These are phyloP conservation scores for Eimeria necatrix DNA, from an alignment of 169 alveolate species.

Conservation along the genomic window DNA sequence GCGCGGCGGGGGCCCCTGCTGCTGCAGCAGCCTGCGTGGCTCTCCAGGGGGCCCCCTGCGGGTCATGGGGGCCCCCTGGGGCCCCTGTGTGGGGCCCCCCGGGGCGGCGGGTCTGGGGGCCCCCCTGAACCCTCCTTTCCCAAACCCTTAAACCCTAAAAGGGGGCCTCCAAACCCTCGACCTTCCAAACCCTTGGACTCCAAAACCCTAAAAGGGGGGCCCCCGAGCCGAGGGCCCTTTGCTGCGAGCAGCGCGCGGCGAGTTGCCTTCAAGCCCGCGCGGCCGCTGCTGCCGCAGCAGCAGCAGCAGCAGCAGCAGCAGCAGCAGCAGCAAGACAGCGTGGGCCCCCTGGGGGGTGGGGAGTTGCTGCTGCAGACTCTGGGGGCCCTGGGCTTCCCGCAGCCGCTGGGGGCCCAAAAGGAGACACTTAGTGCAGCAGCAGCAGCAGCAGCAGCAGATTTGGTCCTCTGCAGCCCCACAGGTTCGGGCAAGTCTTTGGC, in stretches of 20 bases:
- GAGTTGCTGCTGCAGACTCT: neutral
- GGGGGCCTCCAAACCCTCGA: neutral
- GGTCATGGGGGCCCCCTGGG: neutral
- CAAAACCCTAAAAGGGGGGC: neutral
- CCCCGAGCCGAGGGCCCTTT: neutral
- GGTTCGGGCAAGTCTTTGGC: conserved; percentile 57
- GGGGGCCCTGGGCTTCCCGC: conserved; percentile 10
- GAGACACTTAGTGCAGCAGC: neutral
- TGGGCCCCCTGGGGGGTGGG: neutral
- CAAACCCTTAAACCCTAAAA: neutral
- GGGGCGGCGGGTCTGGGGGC: neutral
- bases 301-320: neutral
- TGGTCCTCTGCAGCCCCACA: conserved; percentile 45
- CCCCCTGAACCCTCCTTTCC: neutral
- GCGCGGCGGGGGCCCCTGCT: neutral
- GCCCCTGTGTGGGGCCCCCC: neutral
- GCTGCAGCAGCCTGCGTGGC: too few relatives aligned
- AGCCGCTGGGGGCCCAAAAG: conserved; percentile 47
- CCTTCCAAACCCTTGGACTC: too few relatives aligned
- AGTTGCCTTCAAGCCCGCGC: neutral
- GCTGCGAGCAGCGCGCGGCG: neutral
- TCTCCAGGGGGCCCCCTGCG: neutral
- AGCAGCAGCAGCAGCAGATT: conserved; percentile 31
- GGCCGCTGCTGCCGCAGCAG: neutral
- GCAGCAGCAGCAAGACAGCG: neutral